These are phyloP conservation scores for Pythium utonaiense DNA, from an alignment of 352 stramenopile genomes.

Conservation along the genomic window DNA sequence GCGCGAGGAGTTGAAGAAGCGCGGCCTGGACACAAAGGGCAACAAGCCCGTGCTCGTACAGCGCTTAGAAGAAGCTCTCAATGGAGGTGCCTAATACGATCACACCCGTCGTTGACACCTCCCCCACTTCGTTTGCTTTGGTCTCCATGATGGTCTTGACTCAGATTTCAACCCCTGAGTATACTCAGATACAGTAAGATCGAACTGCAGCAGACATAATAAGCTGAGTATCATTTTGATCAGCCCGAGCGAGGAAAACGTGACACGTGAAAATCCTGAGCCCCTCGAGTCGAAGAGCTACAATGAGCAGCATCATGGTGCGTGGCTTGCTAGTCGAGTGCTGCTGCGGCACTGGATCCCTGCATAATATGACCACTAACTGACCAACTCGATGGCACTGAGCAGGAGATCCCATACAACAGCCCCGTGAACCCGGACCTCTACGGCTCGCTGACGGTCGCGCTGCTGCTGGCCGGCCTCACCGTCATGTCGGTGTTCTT, in stretches of 20 bases:
- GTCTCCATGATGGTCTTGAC: too few relatives aligned
- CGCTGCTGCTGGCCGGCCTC: slow-evolving; percentile 63
- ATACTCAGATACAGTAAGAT: not conserved
- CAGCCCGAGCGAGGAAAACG: slow-evolving; percentile 11
- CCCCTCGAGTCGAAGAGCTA: slow-evolving; percentile 13
- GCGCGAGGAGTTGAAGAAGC: slow-evolving; percentile 59
- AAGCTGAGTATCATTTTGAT: slow-evolving; percentile 13
- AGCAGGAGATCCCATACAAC: slow-evolving; percentile 76
- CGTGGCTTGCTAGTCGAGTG: not conserved
- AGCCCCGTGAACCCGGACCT: slow-evolving; percentile 68
- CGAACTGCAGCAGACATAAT: slow-evolving; percentile 15
- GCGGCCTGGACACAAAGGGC: slow-evolving; percentile 66
- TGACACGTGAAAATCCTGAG: slow-evolving; percentile 29
- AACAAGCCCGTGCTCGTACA: slow-evolving; percentile 63
- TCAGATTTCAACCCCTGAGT: not conserved
- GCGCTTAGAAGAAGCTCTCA: slow-evolving; percentile 53
- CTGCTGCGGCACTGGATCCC: not conserved
- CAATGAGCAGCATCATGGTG: slow-evolving; percentile 28
- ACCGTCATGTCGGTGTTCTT: slow-evolving; percentile 82
- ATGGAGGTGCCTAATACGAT: slow-evolving; percentile 31
- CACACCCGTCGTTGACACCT: too few relatives aligned
- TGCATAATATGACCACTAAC: not conserved
- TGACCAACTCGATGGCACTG: not conserved
- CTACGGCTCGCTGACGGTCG: slow-evolving; percentile 63
- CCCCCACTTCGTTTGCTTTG: too few relatives aligned